A percentile compares a stretch with the other conserved stretches of the same genome.
phyloP scores from a whole-genome alignment of 2,329 filamentous ascomycete genomes.

The Massarina eburnea region DNA sequence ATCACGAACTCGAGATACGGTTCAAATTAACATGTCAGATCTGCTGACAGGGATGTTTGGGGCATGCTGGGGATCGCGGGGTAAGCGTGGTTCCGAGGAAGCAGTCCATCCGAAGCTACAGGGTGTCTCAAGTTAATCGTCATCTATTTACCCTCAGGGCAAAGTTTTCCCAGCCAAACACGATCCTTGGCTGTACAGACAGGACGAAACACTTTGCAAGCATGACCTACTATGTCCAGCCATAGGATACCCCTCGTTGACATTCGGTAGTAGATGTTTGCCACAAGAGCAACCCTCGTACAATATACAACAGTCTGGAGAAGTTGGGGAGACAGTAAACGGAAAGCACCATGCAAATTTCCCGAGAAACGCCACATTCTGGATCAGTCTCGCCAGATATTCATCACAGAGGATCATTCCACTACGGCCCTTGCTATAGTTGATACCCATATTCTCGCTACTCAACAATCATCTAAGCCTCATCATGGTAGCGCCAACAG shows the following conservation, averaged over 20 bases:
- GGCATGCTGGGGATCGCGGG: constrained; percentile 28
- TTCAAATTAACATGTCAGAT: constrained; percentile 9
- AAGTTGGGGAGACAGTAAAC: constrained; percentile 2
- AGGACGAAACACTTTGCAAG: constrained; percentile 11
- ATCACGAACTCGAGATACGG: background rate
- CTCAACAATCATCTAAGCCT: constrained; percentile 35
- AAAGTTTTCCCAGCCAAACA: constrained; percentile 22
- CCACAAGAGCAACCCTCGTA: constrained; percentile 3
- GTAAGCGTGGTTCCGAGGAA: constrained; percentile 19
- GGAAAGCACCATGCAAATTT: constrained; percentile 7
- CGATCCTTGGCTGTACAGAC: constrained; percentile 11
- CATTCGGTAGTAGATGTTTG: constrained; percentile 11
- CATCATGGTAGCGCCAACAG: constrained; percentile 24
- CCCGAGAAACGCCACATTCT: constrained; percentile 19
- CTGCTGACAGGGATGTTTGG: constrained; percentile 13
- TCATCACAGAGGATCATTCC: constrained; percentile 21
- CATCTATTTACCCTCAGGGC: constrained; percentile 24
- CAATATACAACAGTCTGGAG: background rate
- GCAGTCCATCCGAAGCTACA: constrained; percentile 20
- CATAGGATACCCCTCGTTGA: constrained; percentile 1
- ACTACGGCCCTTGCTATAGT: constrained; percentile 27
- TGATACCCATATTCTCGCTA: constrained; percentile 19
- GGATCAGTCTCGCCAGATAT: constrained; percentile 17
- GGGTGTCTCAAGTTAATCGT: constrained; percentile 32
- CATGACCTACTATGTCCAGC: constrained; percentile 7